phyloP scores from a whole-genome alignment of 192 early-diverging fungal genomes.

The Tieghemiomyces parasiticus region DNA sequence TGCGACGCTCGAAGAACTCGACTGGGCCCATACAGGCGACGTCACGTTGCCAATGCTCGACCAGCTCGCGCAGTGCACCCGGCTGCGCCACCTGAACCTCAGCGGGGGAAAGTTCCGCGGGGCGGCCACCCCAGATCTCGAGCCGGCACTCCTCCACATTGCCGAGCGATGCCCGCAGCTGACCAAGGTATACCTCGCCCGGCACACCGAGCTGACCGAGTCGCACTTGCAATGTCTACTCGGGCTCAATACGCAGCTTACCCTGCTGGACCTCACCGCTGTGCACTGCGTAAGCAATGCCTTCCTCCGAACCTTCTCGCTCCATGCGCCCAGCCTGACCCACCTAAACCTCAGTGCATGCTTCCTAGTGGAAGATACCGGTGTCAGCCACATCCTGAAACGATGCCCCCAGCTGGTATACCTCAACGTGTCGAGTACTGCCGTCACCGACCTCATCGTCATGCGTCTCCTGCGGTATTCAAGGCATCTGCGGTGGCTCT shows the following conservation, averaged over 20 bases:
- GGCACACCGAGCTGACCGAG: neutral
- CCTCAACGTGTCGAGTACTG: neutral
- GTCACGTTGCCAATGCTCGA: neutral
- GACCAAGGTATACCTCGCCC: neutral
- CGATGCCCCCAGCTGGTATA: neutral
- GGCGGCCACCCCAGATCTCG: neutral
- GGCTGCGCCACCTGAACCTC: neutral
- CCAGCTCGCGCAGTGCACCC: neutral
- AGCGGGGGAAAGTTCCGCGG: neutral
- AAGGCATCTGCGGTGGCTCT: neutral
- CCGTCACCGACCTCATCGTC: conserved; percentile 4
- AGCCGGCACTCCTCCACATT: neutral
- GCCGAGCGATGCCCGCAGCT: conserved; percentile 4
- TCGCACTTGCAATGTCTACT: neutral
- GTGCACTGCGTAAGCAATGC: neutral
- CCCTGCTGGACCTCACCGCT: neutral
- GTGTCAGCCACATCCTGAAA: conserved; percentile 9
- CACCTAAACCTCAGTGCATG: conserved; percentile 1
- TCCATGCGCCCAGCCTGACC: neutral
- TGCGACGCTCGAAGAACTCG: neutral
- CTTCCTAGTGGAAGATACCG: conserved; percentile 1
- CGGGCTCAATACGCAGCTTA: neutral
- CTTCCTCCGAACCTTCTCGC: conserved; percentile 3
- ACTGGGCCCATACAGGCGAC: conserved; percentile 3
- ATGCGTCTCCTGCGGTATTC: conserved; percentile 5